Evolutionary conservation across 2,329 filamentous ascomycete species (phyloP), one percentile per base, ranked within the genome.

Genomic region (Talaromyces rugulosus): DNA sequence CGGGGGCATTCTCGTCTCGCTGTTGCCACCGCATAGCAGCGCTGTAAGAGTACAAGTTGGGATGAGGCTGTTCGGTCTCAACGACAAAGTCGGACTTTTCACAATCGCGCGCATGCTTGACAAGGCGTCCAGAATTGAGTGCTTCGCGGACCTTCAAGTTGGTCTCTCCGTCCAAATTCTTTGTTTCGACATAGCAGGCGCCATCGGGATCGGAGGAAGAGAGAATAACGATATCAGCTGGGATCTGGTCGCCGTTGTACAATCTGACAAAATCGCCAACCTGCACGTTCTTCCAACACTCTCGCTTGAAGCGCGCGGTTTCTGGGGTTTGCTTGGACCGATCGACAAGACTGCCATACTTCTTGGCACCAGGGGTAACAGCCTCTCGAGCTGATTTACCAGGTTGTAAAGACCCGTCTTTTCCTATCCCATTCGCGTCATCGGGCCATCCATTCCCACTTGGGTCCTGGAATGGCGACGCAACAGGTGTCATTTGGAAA

Each of bases 261-360:
- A 99, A 85, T 67, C 96, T 91, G 60, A 99, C 89, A 76, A 96
- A 98, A 75, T 99, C 95, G 55, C 95, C 95, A 8, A 99, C 95
- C 69, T 93, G 88, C 14, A 99, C 84, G 69, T 88, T 96, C 78
- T 99, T 99, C 95, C 95, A 99, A 51, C 87, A 88, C 71, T 97
- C 93, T 69, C 89, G 90, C 75, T 96, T 94, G 78, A 99, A 99
- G 28, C 90, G 85, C 36, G 93, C 91, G 56, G 85, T 89, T 59
- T 89, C 90, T 4, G 85, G 81, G 0, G 84, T 79, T 14, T 86
- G 82, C 63, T 86, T 83, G 54, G 85, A 83, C 33, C 86, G 86
- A 71, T 98, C 91, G 66, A 98, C 84, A 44, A 99, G 74, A 70
- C 81, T 89, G 59, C 88, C 88, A 68, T 83, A 82, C 67, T 83